phyloP scores from a whole-genome alignment of 176 grass and related monocot genomes.

The Oryza meyeriana region DNA sequence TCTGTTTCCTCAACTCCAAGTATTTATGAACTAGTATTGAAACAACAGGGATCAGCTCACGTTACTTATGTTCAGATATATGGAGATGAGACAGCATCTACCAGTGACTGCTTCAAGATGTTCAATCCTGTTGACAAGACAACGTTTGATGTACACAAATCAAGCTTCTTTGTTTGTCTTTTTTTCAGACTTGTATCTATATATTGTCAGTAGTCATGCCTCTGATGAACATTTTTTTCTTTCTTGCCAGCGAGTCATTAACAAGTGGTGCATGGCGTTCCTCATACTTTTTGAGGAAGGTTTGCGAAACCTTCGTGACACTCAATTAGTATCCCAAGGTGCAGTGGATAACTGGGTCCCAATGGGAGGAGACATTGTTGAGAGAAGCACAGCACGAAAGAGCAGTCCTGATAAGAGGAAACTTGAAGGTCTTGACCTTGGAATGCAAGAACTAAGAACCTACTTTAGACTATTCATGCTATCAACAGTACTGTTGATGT shows the following conservation, averaged over 20 bases:
- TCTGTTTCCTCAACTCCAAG: background rate
- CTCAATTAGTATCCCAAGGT: conserved; percentile 25
- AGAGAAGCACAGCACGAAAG: conserved; percentile 30
- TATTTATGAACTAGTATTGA: background rate
- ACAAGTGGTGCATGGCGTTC: conserved; percentile 81
- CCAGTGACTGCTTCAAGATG: conserved; percentile 90
- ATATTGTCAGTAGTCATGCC: background rate
- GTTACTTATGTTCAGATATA: conserved; percentile 64
- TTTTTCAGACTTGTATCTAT: background rate
- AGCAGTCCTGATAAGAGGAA: conserved; percentile 30
- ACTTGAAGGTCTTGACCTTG: conserved; percentile 81
- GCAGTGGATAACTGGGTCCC: conserved; percentile 37
- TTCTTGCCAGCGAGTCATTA: conserved; percentile 58
- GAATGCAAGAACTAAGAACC: conserved; percentile 86
- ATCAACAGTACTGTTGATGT: conserved; percentile 81
- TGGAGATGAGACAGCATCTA: conserved; percentile 73
- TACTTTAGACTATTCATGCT: conserved; percentile 93
- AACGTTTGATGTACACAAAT: conserved; percentile 66
- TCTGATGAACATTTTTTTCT: conserved; percentile 18
- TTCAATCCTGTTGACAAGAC: conserved; percentile 87
- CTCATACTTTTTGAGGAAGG: conserved; percentile 86
- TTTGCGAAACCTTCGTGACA: conserved; percentile 30
- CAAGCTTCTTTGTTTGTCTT: background rate
- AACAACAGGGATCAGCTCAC: background rate
- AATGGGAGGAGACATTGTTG: conserved; percentile 39